Evolutionary conservation across 2,329 filamentous ascomycete genomes (phyloP).

Genomic region (Arthroderma uncinatum): DNA sequence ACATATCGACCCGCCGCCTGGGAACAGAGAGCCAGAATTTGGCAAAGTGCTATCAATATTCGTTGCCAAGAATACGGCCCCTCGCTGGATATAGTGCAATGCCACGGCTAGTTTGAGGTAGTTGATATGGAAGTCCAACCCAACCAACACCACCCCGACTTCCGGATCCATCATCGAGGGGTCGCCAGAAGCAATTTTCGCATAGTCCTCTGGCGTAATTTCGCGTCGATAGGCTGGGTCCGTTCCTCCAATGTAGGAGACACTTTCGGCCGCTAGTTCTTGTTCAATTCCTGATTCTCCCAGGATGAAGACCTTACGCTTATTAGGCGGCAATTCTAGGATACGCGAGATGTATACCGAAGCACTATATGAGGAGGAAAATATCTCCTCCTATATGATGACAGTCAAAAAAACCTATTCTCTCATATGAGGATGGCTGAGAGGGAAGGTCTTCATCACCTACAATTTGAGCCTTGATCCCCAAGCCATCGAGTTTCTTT

Average conservation of each 20-base stretch:
- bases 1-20: constrained; percentile 75
- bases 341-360: constrained; percentile 94
- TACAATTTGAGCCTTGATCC: constrained; percentile 62
- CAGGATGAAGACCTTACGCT: constrained; percentile 88
- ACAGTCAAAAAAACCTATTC: background rate
- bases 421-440: background rate
- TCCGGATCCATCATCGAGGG: constrained; percentile 68
- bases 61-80: constrained; percentile 81
- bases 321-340: constrained; percentile 62
- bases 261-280: constrained; percentile 67
- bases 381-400: constrained; percentile 65
- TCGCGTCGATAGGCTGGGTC: constrained; percentile 67
- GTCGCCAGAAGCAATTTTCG: constrained; percentile 57
- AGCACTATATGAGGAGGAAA: constrained; percentile 88
- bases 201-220: constrained; percentile 70
- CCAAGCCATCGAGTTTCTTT: constrained; percentile 73
- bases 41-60: constrained; percentile 89
- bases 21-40: constrained; percentile 70
- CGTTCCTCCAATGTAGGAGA: constrained; percentile 76
- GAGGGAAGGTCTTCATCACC: constrained; percentile 8
- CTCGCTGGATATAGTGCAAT: constrained; percentile 69
- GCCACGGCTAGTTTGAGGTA: constrained; percentile 83
- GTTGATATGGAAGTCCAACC: constrained; percentile 88
- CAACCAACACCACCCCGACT: constrained; percentile 79
- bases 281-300: constrained; percentile 86